Conservation (phyloP, 345 rosid genomes). For the Hibiscus trionum region DNA sequence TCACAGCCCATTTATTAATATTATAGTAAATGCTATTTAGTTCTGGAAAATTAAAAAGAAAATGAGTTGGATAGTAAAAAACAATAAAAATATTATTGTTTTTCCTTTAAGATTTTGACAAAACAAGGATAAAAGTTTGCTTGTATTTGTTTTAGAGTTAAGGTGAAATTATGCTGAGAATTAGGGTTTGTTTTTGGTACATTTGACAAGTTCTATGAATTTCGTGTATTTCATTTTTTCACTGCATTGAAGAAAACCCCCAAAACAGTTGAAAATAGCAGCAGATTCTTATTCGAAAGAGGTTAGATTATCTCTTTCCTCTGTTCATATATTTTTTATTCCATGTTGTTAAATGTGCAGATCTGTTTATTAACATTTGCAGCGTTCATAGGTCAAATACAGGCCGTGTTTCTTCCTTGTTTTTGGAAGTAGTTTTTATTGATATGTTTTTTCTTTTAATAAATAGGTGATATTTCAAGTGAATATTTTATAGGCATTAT, state of each 20-base stretch:
- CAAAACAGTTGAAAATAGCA: slow-evolving; percentile 24
- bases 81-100: not conserved
- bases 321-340: not conserved
- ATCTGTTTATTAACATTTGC: not conserved
- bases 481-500: not conserved
- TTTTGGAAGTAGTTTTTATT: not conserved
- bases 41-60: not conserved
- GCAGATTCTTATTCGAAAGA: slow-evolving; percentile 43
- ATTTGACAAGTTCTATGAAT: not conserved
- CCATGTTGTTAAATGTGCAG: not conserved
- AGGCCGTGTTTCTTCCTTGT: not conserved
- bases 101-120: not conserved
- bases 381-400: not conserved
- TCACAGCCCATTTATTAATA: no score
- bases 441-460: not conserved
- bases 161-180: not conserved
- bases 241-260: not conserved
- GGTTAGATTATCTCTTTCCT: slow-evolving; percentile 33
- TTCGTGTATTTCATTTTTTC: not conserved
- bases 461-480: not conserved
- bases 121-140: not conserved
- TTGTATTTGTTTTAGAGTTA: not conserved
- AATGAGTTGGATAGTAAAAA: not conserved
- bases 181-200: not conserved
- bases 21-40: not conserved